Conservation (phyloP, 768 basidiomycete species). For the Termitomyces sp. region DNA sequence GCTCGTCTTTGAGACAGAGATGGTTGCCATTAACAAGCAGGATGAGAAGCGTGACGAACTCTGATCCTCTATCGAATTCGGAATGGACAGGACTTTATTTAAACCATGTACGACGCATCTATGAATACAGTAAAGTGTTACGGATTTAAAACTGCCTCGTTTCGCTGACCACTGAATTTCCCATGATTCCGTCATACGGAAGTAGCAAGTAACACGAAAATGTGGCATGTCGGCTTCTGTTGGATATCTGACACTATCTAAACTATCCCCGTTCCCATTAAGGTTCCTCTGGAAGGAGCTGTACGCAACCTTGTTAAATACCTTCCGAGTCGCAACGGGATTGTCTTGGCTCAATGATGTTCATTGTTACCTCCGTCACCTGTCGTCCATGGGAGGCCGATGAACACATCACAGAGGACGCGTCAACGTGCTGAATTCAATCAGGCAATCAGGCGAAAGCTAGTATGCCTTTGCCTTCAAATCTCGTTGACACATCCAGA, state of each 20-base stretch:
- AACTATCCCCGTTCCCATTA: not conserved
- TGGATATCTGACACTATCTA: not conserved
- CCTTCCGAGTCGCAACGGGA: no score
- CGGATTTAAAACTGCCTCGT: not conserved
- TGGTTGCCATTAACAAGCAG: constrained; percentile 50
- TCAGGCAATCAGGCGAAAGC: not conserved
- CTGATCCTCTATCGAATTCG: not conserved
- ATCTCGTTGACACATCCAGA: not conserved
- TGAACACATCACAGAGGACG: not conserved
- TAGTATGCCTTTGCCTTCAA: not conserved
- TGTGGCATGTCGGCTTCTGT: not conserved
- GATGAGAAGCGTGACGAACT: not conserved
- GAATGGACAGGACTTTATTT: not conserved
- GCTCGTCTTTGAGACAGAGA: constrained; percentile 83
- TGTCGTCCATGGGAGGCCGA: not conserved
- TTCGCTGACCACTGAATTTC: not conserved
- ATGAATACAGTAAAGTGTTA: not conserved
- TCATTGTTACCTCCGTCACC: not conserved
- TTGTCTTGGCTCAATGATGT: not conserved
- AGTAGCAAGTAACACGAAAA: not conserved
- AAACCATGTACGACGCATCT: not conserved
- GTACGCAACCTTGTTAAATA: no score
- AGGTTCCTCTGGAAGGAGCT: not conserved
- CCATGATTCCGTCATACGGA: not conserved
- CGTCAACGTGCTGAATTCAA: not conserved